phyloP scores from a whole-genome alignment of 352 stramenopile species.

The Blastocystis hominis region DNA sequence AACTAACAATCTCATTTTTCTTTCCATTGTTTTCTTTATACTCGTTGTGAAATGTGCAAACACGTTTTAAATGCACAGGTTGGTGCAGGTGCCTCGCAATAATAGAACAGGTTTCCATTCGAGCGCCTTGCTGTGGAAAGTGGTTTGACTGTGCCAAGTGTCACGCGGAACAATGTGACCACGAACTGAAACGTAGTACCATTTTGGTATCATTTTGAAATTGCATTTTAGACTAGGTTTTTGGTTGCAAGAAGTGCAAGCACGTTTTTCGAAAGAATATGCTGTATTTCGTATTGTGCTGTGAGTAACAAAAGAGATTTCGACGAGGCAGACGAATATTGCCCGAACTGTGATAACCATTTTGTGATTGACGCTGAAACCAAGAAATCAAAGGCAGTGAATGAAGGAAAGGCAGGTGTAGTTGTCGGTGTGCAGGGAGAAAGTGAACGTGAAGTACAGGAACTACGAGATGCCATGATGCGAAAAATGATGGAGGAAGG shows the following conservation, averaged over 20 bases:
- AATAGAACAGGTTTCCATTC: neutral
- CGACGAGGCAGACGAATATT: constrained; percentile 55
- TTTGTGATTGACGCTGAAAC: constrained; percentile 57
- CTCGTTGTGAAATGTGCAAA: constrained; percentile 4
- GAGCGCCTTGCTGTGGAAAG: constrained; percentile 40
- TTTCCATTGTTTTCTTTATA: neutral
- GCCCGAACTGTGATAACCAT: constrained; percentile 52
- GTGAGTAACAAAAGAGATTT: constrained; percentile 23
- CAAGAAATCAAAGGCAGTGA: neutral
- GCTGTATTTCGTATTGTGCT: neutral
- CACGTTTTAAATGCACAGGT: constrained; percentile 54
- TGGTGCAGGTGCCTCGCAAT: neutral
- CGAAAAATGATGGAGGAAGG: constrained; percentile 46
- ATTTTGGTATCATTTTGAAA: neutral
- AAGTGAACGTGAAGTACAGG: neutral
- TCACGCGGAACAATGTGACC: constrained; percentile 32
- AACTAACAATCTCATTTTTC: neutral
- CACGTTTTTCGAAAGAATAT: constrained; percentile 49
- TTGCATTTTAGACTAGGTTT: neutral
- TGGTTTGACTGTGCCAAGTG: constrained; percentile 54
- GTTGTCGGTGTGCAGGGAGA: constrained; percentile 32
- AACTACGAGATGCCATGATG: constrained; percentile 25
- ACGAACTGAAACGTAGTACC: neutral
- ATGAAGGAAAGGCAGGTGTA: constrained; percentile 42
- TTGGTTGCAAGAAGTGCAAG: constrained; percentile 53